Conservation (phyloP, 495 filamentous ascomycete genomes). For the Halenospora varia region DNA sequence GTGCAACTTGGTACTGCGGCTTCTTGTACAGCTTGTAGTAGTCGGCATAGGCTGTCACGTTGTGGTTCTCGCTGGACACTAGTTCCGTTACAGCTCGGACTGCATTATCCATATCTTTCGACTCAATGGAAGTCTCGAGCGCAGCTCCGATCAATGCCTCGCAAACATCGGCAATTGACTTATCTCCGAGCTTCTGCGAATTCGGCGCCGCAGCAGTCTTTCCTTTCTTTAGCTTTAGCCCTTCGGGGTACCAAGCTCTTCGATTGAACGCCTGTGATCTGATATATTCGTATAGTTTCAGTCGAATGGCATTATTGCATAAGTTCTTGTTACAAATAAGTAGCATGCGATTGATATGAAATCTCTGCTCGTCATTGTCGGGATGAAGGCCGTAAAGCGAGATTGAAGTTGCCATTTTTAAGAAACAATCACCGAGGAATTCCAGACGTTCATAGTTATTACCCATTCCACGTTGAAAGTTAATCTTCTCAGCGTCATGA, state of each 20-base stretch:
- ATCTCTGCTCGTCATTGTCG: conserved; percentile 77
- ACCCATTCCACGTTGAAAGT: conserved; percentile 86
- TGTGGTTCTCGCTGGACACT: conserved; percentile 64
- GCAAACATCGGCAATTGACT: conserved; percentile 94
- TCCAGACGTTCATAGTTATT: conserved; percentile 95
- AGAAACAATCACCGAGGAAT: conserved; percentile 88
- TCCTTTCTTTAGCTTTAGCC: conserved; percentile 52
- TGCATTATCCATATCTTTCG: conserved; percentile 69
- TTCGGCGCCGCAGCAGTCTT: conserved; percentile 33
- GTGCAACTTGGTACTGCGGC: conserved; percentile 65
- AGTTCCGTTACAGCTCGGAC: conserved; percentile 77
- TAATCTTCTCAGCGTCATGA: conserved; percentile 62
- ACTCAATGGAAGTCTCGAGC: conserved; percentile 56
- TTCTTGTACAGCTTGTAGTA: conserved; percentile 68
- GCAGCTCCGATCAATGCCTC: conserved; percentile 93
- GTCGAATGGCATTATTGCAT: conserved; percentile 65
- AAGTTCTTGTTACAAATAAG: conserved; percentile 92
- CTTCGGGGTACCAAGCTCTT: conserved; percentile 78
- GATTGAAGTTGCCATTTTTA: conserved; percentile 95
- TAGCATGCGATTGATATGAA: conserved; percentile 86
- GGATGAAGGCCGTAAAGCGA: conserved; percentile 72
- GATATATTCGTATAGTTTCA: conserved; percentile 71
- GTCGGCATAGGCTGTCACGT: conserved; percentile 61
- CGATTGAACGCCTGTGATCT: conserved; percentile 78
- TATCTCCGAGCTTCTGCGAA: conserved; percentile 75